Conservation (phyloP, 2,329 filamentous ascomycete species). For the Alternaria brassicae region DNA sequence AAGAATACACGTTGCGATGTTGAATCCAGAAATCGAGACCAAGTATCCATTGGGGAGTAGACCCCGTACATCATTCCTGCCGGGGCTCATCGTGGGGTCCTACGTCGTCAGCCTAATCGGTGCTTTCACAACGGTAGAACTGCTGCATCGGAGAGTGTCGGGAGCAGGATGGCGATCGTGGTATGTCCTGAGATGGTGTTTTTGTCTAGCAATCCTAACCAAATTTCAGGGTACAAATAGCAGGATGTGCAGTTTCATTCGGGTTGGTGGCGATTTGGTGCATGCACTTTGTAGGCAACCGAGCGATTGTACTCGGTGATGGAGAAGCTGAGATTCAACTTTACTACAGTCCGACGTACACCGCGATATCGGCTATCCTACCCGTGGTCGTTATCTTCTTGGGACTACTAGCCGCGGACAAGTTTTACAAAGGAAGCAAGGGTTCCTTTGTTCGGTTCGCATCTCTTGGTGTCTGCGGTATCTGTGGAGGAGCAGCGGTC, state of each 20-base stretch:
- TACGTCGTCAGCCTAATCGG: conserved; percentile 76
- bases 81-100: conserved; percentile 59
- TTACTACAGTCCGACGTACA: conserved; percentile 74
- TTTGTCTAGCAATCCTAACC: conserved; percentile 7
- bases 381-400: conserved; percentile 76
- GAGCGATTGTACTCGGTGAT: conserved; percentile 73
- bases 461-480: conserved; percentile 63
- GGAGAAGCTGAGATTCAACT: conserved; percentile 70
- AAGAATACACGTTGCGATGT: conserved; percentile 1
- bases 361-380: conserved; percentile 78
- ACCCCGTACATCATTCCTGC: conserved; percentile 52
- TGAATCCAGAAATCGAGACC: conserved; percentile 21
- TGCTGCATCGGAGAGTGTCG: conserved; percentile 78
- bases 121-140: conserved; percentile 78
- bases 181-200: conserved; percentile 39
- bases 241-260: conserved; percentile 53
- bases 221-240: conserved; percentile 51
- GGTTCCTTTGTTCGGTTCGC: conserved; percentile 35
- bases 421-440: conserved; percentile 41
- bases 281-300: conserved; percentile 83
- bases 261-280: conserved; percentile 60
- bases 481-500: conserved; percentile 75
- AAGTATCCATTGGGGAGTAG: conserved; percentile 45
- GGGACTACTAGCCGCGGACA: conserved; percentile 73
- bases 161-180: conserved; percentile 50